Conservation (phyloP, 306 rosid genomes). For the Psophocarpus tetragonolobus region DNA sequence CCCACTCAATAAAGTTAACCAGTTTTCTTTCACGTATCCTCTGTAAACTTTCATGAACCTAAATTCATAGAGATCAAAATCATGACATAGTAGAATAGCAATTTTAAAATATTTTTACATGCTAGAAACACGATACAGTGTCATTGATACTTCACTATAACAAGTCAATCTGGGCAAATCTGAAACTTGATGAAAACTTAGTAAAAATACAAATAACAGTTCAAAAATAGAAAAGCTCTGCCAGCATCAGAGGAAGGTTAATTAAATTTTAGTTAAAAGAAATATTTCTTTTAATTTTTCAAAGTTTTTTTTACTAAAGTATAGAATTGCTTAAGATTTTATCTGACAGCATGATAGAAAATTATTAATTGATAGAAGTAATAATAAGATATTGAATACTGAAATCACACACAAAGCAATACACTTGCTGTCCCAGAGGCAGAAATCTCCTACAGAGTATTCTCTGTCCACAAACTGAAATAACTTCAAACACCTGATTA, state of each 20-base stretch:
- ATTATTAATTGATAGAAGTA: not conserved
- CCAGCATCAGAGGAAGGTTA: not conserved
- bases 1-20: slow-evolving; percentile 98
- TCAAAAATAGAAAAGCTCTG: slow-evolving; percentile 2
- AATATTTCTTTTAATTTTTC: not conserved
- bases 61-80: slow-evolving; percentile 37
- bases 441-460: not conserved
- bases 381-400: not conserved
- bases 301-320: not conserved
- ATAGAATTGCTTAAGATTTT: not conserved
- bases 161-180: slow-evolving; percentile 19
- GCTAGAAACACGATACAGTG: slow-evolving; percentile 15
- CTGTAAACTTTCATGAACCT: slow-evolving; percentile 99
- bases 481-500: not conserved
- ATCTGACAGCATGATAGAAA: not conserved
- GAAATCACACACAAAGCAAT: not conserved
- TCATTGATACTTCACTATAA: not conserved
- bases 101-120: slow-evolving; percentile 9
- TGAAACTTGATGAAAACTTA: slow-evolving; percentile 5
- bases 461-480: too few species aligned
- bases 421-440: not conserved
- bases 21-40: slow-evolving; percentile 99
- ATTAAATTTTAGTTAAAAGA: not conserved
- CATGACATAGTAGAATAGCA: slow-evolving; percentile 18
- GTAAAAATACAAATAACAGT: not conserved